Percentiles rank a stretch among this genome's conserved stretches.
Conservation (phyloP, 2,329 filamentous ascomycete genomes). For the Hypoxylon sp. region DNA sequence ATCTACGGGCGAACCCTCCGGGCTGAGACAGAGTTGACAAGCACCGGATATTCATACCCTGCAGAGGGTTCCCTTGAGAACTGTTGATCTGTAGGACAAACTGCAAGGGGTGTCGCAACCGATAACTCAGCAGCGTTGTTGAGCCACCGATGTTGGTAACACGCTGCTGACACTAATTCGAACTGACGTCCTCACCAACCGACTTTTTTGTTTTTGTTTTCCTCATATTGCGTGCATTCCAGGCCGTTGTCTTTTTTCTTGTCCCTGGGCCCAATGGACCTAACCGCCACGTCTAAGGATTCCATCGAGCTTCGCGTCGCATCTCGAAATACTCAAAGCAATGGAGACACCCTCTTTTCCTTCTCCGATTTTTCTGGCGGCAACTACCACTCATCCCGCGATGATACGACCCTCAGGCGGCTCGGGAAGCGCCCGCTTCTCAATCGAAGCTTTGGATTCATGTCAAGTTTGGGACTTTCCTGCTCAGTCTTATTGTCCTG, state of each 20-base stretch:
- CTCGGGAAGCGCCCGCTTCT: constrained; percentile 42
- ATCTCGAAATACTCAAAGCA: background rate
- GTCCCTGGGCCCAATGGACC: constrained; percentile 13
- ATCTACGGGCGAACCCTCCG: background rate
- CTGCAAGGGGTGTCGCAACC: constrained; percentile 13
- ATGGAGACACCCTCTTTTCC: constrained; percentile 10
- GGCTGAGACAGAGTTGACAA: constrained; percentile 13
- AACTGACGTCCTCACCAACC: background rate
- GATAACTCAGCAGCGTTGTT: background rate
- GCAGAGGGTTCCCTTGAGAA: constrained; percentile 2
- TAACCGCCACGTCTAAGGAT: constrained; percentile 16
- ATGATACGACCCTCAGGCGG: constrained; percentile 28
- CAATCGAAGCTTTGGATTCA: constrained; percentile 44
- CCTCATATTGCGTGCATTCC: background rate
- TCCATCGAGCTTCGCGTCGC: constrained; percentile 33
- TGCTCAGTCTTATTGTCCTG: constrained; percentile 56
- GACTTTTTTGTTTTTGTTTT: background rate
- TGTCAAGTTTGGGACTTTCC: constrained; percentile 45
- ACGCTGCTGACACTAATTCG: constrained; percentile 20
- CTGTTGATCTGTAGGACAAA: constrained; percentile 13
- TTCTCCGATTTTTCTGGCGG: constrained; percentile 21
- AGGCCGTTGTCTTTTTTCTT: background rate
- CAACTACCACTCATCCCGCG: constrained; percentile 5
- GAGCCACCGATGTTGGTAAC: constrained; percentile 10
- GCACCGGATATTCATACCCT: constrained; percentile 7